These are phyloP conservation scores for Phaeosphaeriaceae sp. DNA, from an alignment of 2,329 filamentous ascomycete species.

Conservation along the genomic window DNA sequence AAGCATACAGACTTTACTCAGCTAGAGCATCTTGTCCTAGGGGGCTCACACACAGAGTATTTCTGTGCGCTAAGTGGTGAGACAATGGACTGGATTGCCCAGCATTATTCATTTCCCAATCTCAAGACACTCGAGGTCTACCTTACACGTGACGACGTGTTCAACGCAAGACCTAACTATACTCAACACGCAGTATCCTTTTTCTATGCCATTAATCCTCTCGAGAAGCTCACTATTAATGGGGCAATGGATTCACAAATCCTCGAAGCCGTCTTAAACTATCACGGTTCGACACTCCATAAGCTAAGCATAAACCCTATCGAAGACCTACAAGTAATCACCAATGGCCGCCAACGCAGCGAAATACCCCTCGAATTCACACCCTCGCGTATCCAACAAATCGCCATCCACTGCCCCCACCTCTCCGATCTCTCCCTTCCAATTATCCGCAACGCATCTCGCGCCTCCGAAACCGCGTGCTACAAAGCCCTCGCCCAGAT, in stretches of 20 bases:
- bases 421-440: constrained; percentile 23
- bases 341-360: constrained; percentile 9
- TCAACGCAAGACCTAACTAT: constrained; percentile 19
- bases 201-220: constrained; percentile 18
- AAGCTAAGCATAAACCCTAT: constrained; percentile 15
- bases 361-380: constrained; percentile 25
- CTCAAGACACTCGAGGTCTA: constrained; percentile 17
- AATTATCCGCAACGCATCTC: constrained; percentile 23
- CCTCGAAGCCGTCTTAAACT: constrained; percentile 14
- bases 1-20: constrained; percentile 22
- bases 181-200: constrained; percentile 25
- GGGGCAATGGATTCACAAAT: constrained; percentile 20
- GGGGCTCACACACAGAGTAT: neutral
- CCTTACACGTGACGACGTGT: constrained; percentile 19
- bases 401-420: constrained; percentile 16
- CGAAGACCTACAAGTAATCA: constrained; percentile 1
- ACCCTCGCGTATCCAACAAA: constrained; percentile 16
- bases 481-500: constrained; percentile 27
- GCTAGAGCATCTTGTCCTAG: constrained; percentile 23
- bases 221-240: constrained; percentile 17
- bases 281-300: constrained; percentile 19
- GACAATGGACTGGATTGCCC: constrained; percentile 25
- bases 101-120: constrained; percentile 14
- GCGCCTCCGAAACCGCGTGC: constrained; percentile 16
- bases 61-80: constrained; percentile 16